A percentile compares a stretch with the other conserved stretches of the same genome.
Conservation (phyloP, 2,329 filamentous ascomycete species). For the Diaporthe ampelina region DNA sequence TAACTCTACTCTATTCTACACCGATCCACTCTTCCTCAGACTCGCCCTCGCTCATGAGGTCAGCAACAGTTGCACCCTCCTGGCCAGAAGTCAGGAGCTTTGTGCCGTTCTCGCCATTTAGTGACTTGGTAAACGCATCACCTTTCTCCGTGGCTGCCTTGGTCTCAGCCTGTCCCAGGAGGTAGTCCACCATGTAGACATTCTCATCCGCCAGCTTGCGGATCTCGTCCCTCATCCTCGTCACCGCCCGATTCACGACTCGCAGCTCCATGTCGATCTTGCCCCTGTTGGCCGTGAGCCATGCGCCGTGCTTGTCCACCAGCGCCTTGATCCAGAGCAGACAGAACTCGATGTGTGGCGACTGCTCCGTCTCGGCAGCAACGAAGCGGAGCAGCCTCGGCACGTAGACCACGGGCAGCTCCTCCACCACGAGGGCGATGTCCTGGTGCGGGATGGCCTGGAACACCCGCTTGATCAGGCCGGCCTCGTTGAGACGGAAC, state of each 20-base stretch:
- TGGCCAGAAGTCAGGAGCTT: conserved; percentile 49
- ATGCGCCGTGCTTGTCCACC: conserved; percentile 86
- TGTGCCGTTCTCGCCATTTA: conserved; percentile 44
- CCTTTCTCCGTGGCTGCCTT: conserved; percentile 48
- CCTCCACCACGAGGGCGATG: conserved; percentile 82
- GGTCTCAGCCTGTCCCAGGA: conserved; percentile 67
- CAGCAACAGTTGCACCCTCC: conserved; percentile 44
- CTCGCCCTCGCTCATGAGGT: conserved; percentile 50
- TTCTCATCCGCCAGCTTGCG: conserved; percentile 89
- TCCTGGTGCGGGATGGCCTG: conserved; percentile 82
- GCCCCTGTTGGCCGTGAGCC: conserved; percentile 84
- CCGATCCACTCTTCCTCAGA: conserved; percentile 63
- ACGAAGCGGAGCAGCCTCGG: conserved; percentile 88
- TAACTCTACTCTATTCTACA: conserved; percentile 55
- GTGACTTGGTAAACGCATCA: conserved; percentile 38
- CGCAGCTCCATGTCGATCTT: conserved; percentile 88
- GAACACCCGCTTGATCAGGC: conserved; percentile 87
- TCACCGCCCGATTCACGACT: conserved; percentile 83
- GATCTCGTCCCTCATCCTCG: conserved; percentile 85
- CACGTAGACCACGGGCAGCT: conserved; percentile 88
- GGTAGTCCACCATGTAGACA: conserved; percentile 88
- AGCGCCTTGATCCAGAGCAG: conserved; percentile 90
- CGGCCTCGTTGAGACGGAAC: conserved; percentile 91
- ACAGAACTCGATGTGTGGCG: conserved; percentile 95
- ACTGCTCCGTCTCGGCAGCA: conserved; percentile 88